Conservation (phyloP, 2,329 filamentous ascomycete genomes). For the Verticillium nonalfalfae region DNA sequence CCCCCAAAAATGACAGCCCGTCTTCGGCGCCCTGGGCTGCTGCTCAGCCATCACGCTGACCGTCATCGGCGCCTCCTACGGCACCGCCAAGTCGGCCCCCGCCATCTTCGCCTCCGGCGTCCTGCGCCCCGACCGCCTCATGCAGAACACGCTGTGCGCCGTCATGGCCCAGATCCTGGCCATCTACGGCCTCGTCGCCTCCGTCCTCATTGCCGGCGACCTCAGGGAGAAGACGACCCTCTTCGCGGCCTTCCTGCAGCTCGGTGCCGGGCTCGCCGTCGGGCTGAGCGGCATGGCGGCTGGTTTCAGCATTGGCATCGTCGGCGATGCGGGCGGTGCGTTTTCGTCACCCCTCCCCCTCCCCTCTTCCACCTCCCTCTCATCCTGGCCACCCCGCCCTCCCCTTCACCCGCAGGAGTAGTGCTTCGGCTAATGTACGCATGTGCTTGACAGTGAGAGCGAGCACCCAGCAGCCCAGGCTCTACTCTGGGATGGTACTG, state of each 20-base stretch:
- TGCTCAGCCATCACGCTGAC: conserved; percentile 43
- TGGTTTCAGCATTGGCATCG: conserved; percentile 38
- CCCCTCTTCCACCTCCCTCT: no score
- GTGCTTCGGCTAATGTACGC: neutral
- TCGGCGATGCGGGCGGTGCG: conserved; percentile 37
- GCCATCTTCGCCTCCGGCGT: conserved; percentile 37
- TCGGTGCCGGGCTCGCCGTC: conserved; percentile 35
- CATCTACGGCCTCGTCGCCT: conserved; percentile 38
- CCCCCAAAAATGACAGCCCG: conserved; percentile 21
- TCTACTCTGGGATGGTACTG: conserved; percentile 40
- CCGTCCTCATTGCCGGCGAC: conserved; percentile 35
- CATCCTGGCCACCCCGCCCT: no score
- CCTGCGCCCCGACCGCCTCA: conserved; percentile 35
- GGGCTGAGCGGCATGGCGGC: conserved; percentile 38
- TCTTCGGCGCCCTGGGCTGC: conserved; percentile 35
- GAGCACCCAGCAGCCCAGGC: conserved; percentile 37
- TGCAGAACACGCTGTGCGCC: conserved; percentile 37
- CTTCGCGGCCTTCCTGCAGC: conserved; percentile 35
- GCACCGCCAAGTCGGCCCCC: conserved; percentile 33
- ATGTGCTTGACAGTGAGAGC: conserved; percentile 29
- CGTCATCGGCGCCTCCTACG: conserved; percentile 40
- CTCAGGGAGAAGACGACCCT: conserved; percentile 33
- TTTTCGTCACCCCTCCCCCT: neutral
- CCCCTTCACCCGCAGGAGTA: no score
- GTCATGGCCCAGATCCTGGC: conserved; percentile 42